These are phyloP conservation scores for Musa troglodytarum DNA, from an alignment of 176 grass and related monocot genomes.

Conservation along the genomic window DNA sequence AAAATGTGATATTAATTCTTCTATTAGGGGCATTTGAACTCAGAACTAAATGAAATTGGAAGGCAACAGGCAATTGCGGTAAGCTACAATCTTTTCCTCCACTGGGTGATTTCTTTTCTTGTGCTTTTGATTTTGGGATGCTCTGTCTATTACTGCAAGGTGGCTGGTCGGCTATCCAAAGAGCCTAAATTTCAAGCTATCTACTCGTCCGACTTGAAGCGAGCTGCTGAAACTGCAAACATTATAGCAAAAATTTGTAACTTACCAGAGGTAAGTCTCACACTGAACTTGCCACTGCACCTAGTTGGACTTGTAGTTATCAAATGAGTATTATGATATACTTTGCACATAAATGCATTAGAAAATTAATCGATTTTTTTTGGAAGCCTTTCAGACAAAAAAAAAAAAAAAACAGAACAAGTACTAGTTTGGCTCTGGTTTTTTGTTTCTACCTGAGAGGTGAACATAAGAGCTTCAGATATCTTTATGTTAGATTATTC, in stretches of 20 bases:
- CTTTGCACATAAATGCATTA: too few species aligned
- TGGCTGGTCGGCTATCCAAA: constrained; percentile 55
- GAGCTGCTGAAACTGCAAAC: constrained; percentile 63
- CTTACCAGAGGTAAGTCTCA: constrained; percentile 53
- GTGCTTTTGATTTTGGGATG: constrained; percentile 34
- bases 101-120: neutral
- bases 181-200: constrained; percentile 55
- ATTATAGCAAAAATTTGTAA: constrained; percentile 55
- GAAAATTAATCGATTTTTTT: too few species aligned
- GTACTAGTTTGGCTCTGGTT: too few species aligned
- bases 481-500: too few species aligned
- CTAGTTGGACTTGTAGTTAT: too few species aligned
- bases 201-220: constrained; percentile 90
- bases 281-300: too few species aligned
- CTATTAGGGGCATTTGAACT: constrained; percentile 58
- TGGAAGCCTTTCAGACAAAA: too few species aligned
- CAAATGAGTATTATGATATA: too few species aligned
- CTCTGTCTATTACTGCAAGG: constrained; percentile 33
- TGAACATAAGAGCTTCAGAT: too few species aligned
- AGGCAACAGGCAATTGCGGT: constrained; percentile 69
- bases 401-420: too few species aligned
- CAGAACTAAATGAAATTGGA: constrained; percentile 77
- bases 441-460: too few species aligned
- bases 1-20: neutral
- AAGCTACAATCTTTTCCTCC: constrained; percentile 27